A percentile compares a stretch with the other conserved stretches of the same genome.
Evolutionary conservation across 495 filamentous ascomycete species (phyloP).

Genomic region (Hypoxylon trugodes): DNA sequence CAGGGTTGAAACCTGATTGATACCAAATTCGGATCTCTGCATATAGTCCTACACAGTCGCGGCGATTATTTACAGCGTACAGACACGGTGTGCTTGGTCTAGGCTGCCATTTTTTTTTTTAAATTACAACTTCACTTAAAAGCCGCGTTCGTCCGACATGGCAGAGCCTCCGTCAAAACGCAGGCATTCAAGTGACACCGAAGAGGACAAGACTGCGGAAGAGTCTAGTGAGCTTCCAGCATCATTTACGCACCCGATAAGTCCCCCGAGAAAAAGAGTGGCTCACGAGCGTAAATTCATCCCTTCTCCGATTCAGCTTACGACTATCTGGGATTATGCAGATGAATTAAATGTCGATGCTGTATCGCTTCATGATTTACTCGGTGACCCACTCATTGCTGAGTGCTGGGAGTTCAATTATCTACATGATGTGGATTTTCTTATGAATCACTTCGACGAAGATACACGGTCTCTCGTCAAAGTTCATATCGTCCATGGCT

Average conservation of each 20-base stretch:
- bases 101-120: background rate
- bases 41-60: conserved; percentile 1
- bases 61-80: background rate
- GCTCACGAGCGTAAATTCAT: conserved; percentile 27
- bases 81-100: background rate
- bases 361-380: conserved; percentile 72
- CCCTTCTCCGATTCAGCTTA: conserved; percentile 78
- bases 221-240: conserved; percentile 4
- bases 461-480: conserved; percentile 71
- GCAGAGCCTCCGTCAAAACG: conserved; percentile 38
- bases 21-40: conserved; percentile 6
- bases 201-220: background rate
- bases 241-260: conserved; percentile 51
- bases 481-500: conserved; percentile 85
- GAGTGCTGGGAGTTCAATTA: conserved; percentile 95
- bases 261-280: conserved; percentile 50
- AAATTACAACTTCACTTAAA: background rate
- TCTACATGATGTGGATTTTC: conserved; percentile 81
- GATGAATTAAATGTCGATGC: conserved; percentile 70
- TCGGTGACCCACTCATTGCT: conserved; percentile 81
- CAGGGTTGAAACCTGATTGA: conserved; percentile 10
- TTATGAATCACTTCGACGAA: conserved; percentile 67
- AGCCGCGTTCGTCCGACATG: conserved; percentile 20
- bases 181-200: conserved; percentile 19
- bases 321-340: conserved; percentile 71